These are phyloP conservation scores for Zygnema circumcarinatum DNA, from an alignment of 139 green algal species.

Conservation along the genomic window DNA sequence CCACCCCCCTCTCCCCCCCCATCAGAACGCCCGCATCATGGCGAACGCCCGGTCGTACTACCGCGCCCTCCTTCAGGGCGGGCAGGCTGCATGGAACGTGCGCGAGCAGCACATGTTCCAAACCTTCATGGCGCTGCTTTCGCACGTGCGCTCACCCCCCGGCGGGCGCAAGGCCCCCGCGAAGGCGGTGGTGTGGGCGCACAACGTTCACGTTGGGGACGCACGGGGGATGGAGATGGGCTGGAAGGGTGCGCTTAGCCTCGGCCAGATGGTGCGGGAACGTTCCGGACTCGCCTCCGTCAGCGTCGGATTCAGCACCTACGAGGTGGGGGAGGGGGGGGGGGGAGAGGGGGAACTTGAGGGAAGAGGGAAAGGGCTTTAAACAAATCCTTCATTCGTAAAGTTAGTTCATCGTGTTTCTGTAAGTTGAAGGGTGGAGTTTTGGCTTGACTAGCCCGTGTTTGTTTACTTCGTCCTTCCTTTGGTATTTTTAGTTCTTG, in stretches of 20 bases:
- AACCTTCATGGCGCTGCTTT: conserved; percentile 10
- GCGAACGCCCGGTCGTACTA: conserved; percentile 72
- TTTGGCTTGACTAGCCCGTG: too few relatives aligned
- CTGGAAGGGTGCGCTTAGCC: conserved; percentile 68
- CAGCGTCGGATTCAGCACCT: background rate
- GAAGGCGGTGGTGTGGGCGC: conserved; percentile 66
- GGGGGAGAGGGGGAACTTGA: too few relatives aligned
- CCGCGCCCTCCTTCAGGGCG: conserved; percentile 46
- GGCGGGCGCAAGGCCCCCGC: background rate
- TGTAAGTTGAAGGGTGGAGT: too few relatives aligned
- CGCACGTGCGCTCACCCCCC: background rate
- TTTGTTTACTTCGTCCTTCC: too few relatives aligned
- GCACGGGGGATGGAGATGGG: conserved; percentile 71
- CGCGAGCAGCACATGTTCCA: conserved; percentile 71
- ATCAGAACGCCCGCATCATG: conserved; percentile 69
- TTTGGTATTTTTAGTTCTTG: too few relatives aligned
- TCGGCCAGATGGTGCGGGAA: conserved; percentile 72
- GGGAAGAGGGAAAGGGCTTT: too few relatives aligned
- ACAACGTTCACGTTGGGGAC: conserved; percentile 77
- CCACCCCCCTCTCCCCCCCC: too few relatives aligned
- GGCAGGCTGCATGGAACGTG: conserved; percentile 73
- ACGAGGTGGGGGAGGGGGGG: background rate
- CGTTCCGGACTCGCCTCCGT: background rate
- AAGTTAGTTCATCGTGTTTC: too few relatives aligned
- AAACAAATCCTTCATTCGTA: too few relatives aligned